Evolutionary conservation across 192 early-diverging fungal genomes (phyloP), one percentile per base, ranked within the genome.

Genomic region (Kappamyces sp.): DNA sequence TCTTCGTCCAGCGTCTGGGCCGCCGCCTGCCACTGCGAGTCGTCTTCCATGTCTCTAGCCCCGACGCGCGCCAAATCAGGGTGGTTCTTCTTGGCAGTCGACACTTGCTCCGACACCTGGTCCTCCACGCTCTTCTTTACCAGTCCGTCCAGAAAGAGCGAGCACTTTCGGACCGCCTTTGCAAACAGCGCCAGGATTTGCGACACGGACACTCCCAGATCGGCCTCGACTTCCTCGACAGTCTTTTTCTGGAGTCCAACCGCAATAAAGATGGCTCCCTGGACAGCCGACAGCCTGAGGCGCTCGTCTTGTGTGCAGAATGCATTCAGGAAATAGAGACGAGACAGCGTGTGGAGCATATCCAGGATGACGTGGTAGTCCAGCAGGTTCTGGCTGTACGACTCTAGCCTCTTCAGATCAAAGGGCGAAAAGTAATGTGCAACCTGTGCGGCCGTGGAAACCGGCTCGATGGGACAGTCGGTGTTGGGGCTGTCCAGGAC

Each of bases 351-450:
- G 6, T 93, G 94, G 45, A 96, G 64, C 61, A 99, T 63, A 60
- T 99, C 96, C 48, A 97, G 54, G 46, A 99, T 90, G 1, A 96
- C 91, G 72, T 99, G 96, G 75, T 96, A 95, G 69, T 99, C 96
- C 48, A 96, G 68, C 69, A 99, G 71, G 67, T 96, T 94, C 73
- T 94, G 92, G 5, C 91, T 75, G 64, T 97, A 99, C n/a, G 85
- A 87, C 42, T 94, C 92, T 33, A 99, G 81, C 38, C 96, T 90
- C 71, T 94, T 96, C 59, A 99, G 70, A 65, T 99, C 96, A 63
- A 88, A 91, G 3, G 86, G 86, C 5, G 84, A 74, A 53, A 91
- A 85, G 50, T 74, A 54, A 15, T 69, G 61, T 32, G 47, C 45
- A 15, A 82, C 42, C 47, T 81, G 71, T 0, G 46, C 45, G 9